phyloP scores from a whole-genome alignment of 768 basidiomycete genomes.

The Lactarius deliciosus region DNA sequence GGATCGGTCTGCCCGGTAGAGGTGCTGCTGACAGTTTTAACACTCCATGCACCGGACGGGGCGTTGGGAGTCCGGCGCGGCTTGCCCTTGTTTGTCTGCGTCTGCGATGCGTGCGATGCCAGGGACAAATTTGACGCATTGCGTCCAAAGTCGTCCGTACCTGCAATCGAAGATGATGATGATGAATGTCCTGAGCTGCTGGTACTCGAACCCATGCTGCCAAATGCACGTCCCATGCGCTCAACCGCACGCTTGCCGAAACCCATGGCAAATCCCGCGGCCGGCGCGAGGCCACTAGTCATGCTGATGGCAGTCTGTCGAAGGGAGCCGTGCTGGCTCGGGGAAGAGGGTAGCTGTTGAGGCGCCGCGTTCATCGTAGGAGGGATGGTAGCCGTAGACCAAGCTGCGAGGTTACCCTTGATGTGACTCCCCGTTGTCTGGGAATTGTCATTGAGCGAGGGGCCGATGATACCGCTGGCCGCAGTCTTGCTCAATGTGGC shows the following conservation, averaged over 20 bases:
- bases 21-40: slow-evolving; percentile 39
- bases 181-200: slow-evolving; percentile 32
- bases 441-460: slow-evolving; percentile 36
- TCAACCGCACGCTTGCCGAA: slow-evolving; percentile 68
- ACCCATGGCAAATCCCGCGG: slow-evolving; percentile 62
- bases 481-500: slow-evolving; percentile 45
- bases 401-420: slow-evolving; percentile 49
- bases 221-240: slow-evolving; percentile 47
- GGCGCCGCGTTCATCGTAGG: slow-evolving; percentile 35
- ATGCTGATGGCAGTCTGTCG: slow-evolving; percentile 74
- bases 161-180: slow-evolving; percentile 40
- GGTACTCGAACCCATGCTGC: slow-evolving; percentile 17
- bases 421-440: slow-evolving; percentile 45
- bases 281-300: slow-evolving; percentile 64
- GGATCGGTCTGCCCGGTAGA: slow-evolving; percentile 47
- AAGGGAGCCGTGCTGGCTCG: slow-evolving; percentile 37
- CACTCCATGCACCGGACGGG: slow-evolving; percentile 52
- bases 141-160: slow-evolving; percentile 22
- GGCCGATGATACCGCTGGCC: slow-evolving; percentile 45
- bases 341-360: slow-evolving; percentile 33
- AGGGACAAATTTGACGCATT: slow-evolving; percentile 27
- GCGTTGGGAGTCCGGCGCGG: slow-evolving; percentile 57
- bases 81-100: slow-evolving; percentile 36
- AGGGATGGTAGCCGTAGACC: slow-evolving; percentile 36
- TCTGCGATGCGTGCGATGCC: slow-evolving; percentile 25